These are phyloP conservation scores for Colletotrichum australisinense DNA, from an alignment of 2,329 filamentous ascomycete species.

Conservation along the genomic window DNA sequence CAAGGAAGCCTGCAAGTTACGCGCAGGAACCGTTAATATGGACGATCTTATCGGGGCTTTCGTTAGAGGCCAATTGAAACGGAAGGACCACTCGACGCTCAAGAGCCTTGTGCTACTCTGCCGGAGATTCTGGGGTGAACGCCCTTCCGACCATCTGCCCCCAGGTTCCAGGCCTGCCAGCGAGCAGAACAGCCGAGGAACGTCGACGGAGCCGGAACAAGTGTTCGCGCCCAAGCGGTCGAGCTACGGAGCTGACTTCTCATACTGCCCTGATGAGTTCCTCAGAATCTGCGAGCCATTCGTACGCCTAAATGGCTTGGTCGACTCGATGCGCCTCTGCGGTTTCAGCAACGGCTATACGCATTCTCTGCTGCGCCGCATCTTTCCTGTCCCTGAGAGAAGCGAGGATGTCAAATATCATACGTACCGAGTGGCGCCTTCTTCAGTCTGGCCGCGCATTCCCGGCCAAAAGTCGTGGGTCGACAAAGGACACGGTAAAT, in stretches of 20 bases:
- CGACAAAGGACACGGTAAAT: slow-evolving; percentile 11
- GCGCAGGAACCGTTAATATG: slow-evolving; percentile 40
- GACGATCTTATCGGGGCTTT: slow-evolving; percentile 44
- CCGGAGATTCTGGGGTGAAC: slow-evolving; percentile 46
- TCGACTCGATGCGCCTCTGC: slow-evolving; percentile 48
- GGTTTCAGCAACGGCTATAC: slow-evolving; percentile 50
- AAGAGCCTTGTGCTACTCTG: slow-evolving; percentile 47
- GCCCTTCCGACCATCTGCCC: background rate
- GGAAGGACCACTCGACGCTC: slow-evolving; percentile 39
- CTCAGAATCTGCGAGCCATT: slow-evolving; percentile 47
- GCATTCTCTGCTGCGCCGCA: slow-evolving; percentile 39
- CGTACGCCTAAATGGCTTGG: slow-evolving; percentile 41
- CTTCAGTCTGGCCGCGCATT: slow-evolving; percentile 31
- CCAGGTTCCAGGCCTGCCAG: background rate
- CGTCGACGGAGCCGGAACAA: background rate
- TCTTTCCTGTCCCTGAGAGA: slow-evolving; percentile 39
- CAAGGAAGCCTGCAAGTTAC: slow-evolving; percentile 39
- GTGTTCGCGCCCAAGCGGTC: slow-evolving; percentile 20
- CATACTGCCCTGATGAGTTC: slow-evolving; percentile 46
- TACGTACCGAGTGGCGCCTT: slow-evolving; percentile 29
- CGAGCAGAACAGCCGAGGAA: background rate
- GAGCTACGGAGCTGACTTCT: background rate
- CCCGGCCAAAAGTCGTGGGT: slow-evolving; percentile 27
- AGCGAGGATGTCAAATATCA: slow-evolving; percentile 15
- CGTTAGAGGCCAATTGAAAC: slow-evolving; percentile 40